Conservation (phyloP, 2,329 filamentous ascomycete species). For the Fusarium buxicola region DNA sequence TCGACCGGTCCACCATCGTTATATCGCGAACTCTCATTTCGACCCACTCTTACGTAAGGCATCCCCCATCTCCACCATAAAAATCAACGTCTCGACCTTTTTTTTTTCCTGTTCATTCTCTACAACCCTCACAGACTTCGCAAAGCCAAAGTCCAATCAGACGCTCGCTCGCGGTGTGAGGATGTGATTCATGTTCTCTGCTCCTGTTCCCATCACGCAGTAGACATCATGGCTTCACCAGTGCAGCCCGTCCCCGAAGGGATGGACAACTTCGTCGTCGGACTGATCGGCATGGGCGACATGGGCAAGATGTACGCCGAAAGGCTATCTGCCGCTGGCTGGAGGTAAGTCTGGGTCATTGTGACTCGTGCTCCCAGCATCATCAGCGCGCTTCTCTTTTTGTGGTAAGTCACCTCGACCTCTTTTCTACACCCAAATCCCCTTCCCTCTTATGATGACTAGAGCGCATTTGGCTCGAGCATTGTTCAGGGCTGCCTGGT, state of each 20-base stretch:
- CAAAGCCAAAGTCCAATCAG: conserved; percentile 21
- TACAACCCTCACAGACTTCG: conserved; percentile 28
- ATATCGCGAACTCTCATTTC: conserved; percentile 30
- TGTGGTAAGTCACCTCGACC: conserved; percentile 41
- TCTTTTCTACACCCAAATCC: conserved; percentile 5
- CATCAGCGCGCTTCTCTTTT: conserved; percentile 20
- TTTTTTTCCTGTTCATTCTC: conserved; percentile 35
- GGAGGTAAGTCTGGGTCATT: conserved; percentile 75
- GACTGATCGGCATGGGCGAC: conserved; percentile 98
- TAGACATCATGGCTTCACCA: conserved; percentile 48
- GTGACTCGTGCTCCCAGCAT: conserved; percentile 24
- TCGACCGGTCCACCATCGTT: conserved; percentile 36
- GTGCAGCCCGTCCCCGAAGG: conserved; percentile 50
- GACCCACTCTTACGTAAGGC: conserved; percentile 37
- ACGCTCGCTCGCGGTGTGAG: conserved; percentile 33
- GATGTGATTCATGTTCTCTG: conserved; percentile 46
- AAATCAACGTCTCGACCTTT: conserved; percentile 40
- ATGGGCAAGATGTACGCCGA: conserved; percentile 99
- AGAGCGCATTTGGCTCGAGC: conserved; percentile 99
- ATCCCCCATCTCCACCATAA: conserved; percentile 35
- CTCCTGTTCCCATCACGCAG: conserved; percentile 41
- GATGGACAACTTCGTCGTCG: conserved; percentile 81
- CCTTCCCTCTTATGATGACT: conserved; percentile 83
- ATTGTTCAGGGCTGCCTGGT: conserved; percentile 74
- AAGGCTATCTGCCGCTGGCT: conserved; percentile 88